phyloP scores from a whole-genome alignment of 768 basidiomycete species.

The Mycena crocata region DNA sequence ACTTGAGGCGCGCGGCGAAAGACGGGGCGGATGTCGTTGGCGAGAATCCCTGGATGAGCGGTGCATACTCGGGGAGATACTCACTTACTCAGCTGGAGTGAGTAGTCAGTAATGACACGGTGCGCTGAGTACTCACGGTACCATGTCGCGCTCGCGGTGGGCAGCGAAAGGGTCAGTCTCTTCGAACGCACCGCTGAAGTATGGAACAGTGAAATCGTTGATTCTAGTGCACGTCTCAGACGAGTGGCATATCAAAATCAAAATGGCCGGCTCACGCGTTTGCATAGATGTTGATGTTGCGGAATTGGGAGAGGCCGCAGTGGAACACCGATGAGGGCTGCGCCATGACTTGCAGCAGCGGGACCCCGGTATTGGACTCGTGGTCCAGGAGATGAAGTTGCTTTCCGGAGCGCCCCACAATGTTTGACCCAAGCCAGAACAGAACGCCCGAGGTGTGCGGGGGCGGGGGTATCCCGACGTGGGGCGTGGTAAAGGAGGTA shows the following conservation, averaged over 20 bases:
- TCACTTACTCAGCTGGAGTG: conserved; percentile 31
- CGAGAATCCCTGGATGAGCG: conserved; percentile 38
- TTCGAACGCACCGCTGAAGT: conserved; percentile 48
- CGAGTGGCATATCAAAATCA: too few relatives aligned
- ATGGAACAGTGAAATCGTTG: conserved; percentile 51
- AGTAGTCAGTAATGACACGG: too few relatives aligned
- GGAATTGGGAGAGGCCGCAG: too few relatives aligned
- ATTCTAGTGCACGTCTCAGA: conserved; percentile 17
- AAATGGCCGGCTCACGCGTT: too few relatives aligned
- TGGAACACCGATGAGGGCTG: too few relatives aligned
- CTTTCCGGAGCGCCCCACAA: conserved; percentile 50
- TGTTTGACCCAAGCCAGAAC: conserved; percentile 56
- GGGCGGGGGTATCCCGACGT: conserved; percentile 79
- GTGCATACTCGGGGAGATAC: conserved; percentile 38
- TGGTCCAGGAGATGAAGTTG: conserved; percentile 52
- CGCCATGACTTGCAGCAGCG: conserved; percentile 47
- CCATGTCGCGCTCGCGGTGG: too few relatives aligned
- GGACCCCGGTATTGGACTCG: conserved; percentile 41
- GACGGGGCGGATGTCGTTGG: conserved; percentile 22
- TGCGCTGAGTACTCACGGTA: too few relatives aligned
- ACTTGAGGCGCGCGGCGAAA: conserved; percentile 16
- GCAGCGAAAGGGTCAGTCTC: conserved; percentile 45
- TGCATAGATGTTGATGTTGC: too few relatives aligned
- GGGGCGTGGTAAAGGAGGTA: conserved; percentile 85
- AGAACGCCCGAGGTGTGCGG: conserved; percentile 66